Evolutionary conservation across 768 basidiomycete genomes (phyloP), one percentile per base, ranked within the genome.

Genomic region (Mycena pura): DNA sequence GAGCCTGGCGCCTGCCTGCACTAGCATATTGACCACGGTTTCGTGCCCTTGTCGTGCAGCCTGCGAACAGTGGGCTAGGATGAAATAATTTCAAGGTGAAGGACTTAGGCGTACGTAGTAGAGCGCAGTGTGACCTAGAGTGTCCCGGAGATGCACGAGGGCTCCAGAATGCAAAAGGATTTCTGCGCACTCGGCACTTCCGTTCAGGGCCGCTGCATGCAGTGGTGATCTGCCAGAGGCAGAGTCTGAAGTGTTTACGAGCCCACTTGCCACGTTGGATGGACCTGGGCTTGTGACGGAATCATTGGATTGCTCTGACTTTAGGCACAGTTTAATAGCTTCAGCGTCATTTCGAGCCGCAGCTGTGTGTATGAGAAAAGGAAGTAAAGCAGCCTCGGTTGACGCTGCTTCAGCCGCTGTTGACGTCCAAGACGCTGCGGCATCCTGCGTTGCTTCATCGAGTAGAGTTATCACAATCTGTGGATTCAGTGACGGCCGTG

Each of bases 81-180:
- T 58, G 28, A 67, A 32, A 21, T 19, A 38, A 10, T 38, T 52
- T 57, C 11, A 60, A 41, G 15, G 31, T 46, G 57, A 13, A 25
- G 6, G 52, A 49, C 32, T 19, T 34, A 47, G 28, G 73, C 86
- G 67, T 63, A 91, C 91, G 74, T 93, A 91, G 74, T 94, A 95
- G 15, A 95, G 77, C 3, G 92, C 84, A 14, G 93, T 94, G 68
- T 95, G 93, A 2, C 92, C 94, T 43, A 95, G 79, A 1, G 74
- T 70, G 71, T 96, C 94, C 55, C 94, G 82, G 9, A 91, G 77
- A 72, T 96, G 93, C 21, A 95, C 93, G 14, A 93, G 77, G 1
- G 93, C 92, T 5, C 93, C 93, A 0, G 86, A 85, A 60, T 84
- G 79, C 19, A 95, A 80, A 34, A 95, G 75, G 29, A 84, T 68